Evolutionary conservation across 495 filamentous ascomycete species (phyloP), one percentile per base, ranked within the genome.

Genomic region (Trichocladium antarcticum): DNA sequence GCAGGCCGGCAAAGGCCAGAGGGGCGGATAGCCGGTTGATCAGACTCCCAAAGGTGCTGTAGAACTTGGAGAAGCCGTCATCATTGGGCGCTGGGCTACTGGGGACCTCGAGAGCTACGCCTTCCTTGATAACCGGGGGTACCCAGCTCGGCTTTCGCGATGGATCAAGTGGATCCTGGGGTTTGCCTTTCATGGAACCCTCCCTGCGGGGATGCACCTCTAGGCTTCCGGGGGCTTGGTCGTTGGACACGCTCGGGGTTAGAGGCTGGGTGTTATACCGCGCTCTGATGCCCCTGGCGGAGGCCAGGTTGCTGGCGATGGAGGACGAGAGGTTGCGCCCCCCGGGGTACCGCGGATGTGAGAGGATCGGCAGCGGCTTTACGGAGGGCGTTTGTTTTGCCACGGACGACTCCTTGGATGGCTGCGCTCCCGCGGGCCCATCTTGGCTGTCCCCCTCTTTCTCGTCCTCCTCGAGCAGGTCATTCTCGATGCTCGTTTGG

Each of bases 241-340:
- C 81, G 28, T 77, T 78, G 45, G 84, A 84, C 16, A 87, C 68
- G 29, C 78, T 83, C n/a, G 83, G 83, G 7, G 78, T 83, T 15
- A 67, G 74, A 58, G 65, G 78, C 68, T 82, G 78, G 20, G 77
- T 72, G 42, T 76, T 76, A 42, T 77, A 74, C 46, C 80, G 79
- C 15, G 82, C 72, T 2, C 84, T 84, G 51, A 95, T 95, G 16
- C 89, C 89, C 50, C 89, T 74, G 6, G 88, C 89, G 2, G 86
- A 88, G 0, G 89, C 89, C 7, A 96, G 70, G 55, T 95, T 93
- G 60, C 81, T 95, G 31, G 87, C 90, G 47, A 95, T 93, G 3
- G 89, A 93, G 0, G 89, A 89, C 5, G 80, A 76, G 28, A 82
- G 65, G 45, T 87, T 87, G 37, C 82, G 79, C 57, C n/a, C n/a